phyloP scores from a whole-genome alignment of 2,329 filamentous ascomycete genomes.

The Colletotrichum tamarilloi region DNA sequence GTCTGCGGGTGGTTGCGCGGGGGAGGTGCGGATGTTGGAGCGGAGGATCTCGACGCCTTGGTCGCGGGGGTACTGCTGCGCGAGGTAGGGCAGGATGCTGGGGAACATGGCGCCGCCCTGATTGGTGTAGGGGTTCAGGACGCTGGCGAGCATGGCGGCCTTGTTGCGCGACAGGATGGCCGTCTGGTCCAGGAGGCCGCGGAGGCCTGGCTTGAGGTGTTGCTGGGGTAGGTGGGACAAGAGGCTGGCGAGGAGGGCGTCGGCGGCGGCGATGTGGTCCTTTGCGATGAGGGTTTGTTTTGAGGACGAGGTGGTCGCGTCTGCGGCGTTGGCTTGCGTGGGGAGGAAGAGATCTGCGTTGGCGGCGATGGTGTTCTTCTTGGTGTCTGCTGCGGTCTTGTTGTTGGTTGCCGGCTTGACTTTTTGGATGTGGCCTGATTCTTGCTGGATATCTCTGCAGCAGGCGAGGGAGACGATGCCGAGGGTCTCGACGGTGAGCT shows the following conservation, averaged over 20 bases:
- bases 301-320: constrained; percentile 44
- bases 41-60: constrained; percentile 78
- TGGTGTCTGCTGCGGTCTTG: constrained; percentile 42
- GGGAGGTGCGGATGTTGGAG: constrained; percentile 63
- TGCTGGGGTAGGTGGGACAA: constrained; percentile 73
- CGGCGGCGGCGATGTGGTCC: constrained; percentile 67
- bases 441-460: constrained; percentile 78
- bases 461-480: constrained; percentile 72
- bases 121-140: constrained; percentile 80
- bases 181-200: constrained; percentile 82
- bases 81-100: constrained; percentile 84
- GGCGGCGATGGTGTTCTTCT: constrained; percentile 56
- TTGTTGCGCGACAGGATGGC: constrained; percentile 78
- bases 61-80: constrained; percentile 71
- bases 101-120: constrained; percentile 72
- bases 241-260: constrained; percentile 69
- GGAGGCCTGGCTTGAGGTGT: constrained; percentile 75
- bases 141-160: constrained; percentile 81
- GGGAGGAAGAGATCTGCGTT: constrained; percentile 81
- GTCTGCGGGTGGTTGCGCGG: constrained; percentile 32
- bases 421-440: constrained; percentile 59
- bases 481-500: constrained; percentile 72
- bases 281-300: constrained; percentile 52
- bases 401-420: constrained; percentile 43
- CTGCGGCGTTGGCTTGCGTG: constrained; percentile 46